Percentiles rank a stretch among this genome's conserved stretches.
These are phyloP conservation scores for Neonectria punicea DNA, from an alignment of 2,329 filamentous ascomycete genomes.

Conservation along the genomic window DNA sequence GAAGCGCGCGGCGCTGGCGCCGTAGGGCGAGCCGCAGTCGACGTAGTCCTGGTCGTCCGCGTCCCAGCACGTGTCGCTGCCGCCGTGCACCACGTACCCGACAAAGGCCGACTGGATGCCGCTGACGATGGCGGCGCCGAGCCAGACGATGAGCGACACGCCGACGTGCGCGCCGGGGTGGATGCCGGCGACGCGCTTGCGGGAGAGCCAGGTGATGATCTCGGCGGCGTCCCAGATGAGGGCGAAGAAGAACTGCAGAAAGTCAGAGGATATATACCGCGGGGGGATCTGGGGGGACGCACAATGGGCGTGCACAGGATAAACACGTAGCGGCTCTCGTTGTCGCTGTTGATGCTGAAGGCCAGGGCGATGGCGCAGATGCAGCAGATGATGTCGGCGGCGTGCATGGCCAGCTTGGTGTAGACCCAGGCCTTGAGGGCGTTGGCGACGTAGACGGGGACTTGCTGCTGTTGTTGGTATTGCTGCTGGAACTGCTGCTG, in stretches of 20 bases:
- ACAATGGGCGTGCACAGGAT: slow-evolving; percentile 36
- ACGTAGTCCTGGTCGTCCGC: slow-evolving; percentile 15
- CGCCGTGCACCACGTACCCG: slow-evolving; percentile 25
- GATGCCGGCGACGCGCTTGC: slow-evolving; percentile 49
- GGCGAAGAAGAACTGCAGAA: slow-evolving; percentile 47
- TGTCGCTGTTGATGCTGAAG: slow-evolving; percentile 33
- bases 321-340: slow-evolving; percentile 10
- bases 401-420: slow-evolving; percentile 47
- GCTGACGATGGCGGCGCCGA: slow-evolving; percentile 44
- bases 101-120: slow-evolving; percentile 36
- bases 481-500: slow-evolving; percentile 33
- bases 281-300: slow-evolving; percentile 2
- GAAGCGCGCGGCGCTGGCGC: slow-evolving; percentile 22
- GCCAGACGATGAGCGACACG: slow-evolving; percentile 55
- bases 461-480: slow-evolving; percentile 30
- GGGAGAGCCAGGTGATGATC: slow-evolving; percentile 49
- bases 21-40: slow-evolving; percentile 15
- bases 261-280: no score
- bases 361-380: slow-evolving; percentile 44
- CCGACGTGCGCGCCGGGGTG: slow-evolving; percentile 57
- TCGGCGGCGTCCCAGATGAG: slow-evolving; percentile 54
- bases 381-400: slow-evolving; percentile 38
- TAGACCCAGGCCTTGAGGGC: slow-evolving; percentile 39
- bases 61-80: slow-evolving; percentile 28
- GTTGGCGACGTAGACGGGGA: slow-evolving; percentile 20